A percentile compares a stretch with the other conserved stretches of the same genome.
These are phyloP conservation scores for Saxophila tyrrhenica DNA, from an alignment of 495 filamentous ascomycete genomes.

Conservation along the genomic window DNA sequence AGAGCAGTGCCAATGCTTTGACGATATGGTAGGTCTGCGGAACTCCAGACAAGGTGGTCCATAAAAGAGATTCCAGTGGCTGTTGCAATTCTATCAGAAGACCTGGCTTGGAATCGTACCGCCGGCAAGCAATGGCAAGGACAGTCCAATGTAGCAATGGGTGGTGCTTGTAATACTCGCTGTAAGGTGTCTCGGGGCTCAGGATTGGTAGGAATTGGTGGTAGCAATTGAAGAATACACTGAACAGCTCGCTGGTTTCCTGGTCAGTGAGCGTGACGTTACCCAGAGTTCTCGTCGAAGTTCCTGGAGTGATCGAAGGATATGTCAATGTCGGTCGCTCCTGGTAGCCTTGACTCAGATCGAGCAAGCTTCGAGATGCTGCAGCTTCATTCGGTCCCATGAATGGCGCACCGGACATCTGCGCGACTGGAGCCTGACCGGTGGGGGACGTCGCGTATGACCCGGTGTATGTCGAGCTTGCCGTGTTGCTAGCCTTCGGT, in stretches of 20 bases:
- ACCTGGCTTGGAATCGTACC: slow-evolving; percentile 52
- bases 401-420: slow-evolving; percentile 12
- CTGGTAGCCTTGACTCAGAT: slow-evolving; percentile 15
- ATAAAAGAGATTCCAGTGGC: slow-evolving; percentile 64
- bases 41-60: slow-evolving; percentile 70
- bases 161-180: slow-evolving; percentile 62
- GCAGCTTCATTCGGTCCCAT: slow-evolving; percentile 16
- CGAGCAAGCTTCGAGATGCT: slow-evolving; percentile 13
- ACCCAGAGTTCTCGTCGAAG: slow-evolving; percentile 47
- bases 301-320: slow-evolving; percentile 13
- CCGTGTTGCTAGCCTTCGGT: slow-evolving; percentile 29
- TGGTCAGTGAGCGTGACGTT: slow-evolving; percentile 64
- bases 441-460: slow-evolving; percentile 3
- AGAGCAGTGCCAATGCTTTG: slow-evolving; percentile 79
- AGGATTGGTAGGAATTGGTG: slow-evolving; percentile 81
- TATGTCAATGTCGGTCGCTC: slow-evolving; percentile 5
- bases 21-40: slow-evolving; percentile 84
- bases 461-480: not conserved
- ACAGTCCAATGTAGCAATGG: slow-evolving; percentile 82
- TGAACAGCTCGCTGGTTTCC: slow-evolving; percentile 62
- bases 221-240: slow-evolving; percentile 65
- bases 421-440: slow-evolving; percentile 8
- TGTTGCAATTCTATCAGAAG: slow-evolving; percentile 59
- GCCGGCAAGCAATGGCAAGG: slow-evolving; percentile 67
- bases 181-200: slow-evolving; percentile 55